Conservation (phyloP, 2,329 filamentous ascomycete species). For the Tolypocladium sp. region DNA sequence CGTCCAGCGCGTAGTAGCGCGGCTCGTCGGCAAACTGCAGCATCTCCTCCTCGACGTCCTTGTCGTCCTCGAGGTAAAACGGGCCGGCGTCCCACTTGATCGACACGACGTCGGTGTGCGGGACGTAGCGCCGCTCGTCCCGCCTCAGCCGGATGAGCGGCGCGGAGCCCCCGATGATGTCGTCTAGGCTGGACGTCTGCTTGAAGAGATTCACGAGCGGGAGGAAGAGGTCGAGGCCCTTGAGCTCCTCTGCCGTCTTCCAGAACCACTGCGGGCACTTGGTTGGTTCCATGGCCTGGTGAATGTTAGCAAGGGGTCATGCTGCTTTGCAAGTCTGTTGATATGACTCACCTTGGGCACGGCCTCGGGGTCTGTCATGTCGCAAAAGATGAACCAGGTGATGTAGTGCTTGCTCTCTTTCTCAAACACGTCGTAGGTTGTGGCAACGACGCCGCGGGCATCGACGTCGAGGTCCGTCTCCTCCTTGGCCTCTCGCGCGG, state of each 20-base stretch:
- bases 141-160: not conserved
- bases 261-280: conserved; percentile 44
- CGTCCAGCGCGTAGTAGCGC: not conserved
- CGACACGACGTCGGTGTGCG: not conserved
- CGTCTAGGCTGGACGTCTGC: conserved; percentile 10
- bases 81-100: not conserved
- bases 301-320: not conserved
- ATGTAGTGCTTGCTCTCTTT: conserved; percentile 61
- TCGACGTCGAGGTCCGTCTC: conserved; percentile 57
- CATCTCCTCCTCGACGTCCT: not conserved
- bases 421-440: conserved; percentile 59
- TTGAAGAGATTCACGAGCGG: conserved; percentile 21
- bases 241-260: conserved; percentile 35
- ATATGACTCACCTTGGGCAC: conserved; percentile 41
- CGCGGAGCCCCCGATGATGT: conserved; percentile 4
- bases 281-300: conserved; percentile 29
- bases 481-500: conserved; percentile 57
- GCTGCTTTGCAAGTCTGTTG: too few relatives aligned
- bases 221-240: conserved; percentile 21
- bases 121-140: not conserved
- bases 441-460: conserved; percentile 42
- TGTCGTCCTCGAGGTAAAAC: not conserved
- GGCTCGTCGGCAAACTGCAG: not conserved
- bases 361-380: conserved; percentile 33
- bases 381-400: conserved; percentile 57